Evolutionary conservation across 2,329 filamentous ascomycete species (phyloP).

Genomic region (Anthostomella pinea): DNA sequence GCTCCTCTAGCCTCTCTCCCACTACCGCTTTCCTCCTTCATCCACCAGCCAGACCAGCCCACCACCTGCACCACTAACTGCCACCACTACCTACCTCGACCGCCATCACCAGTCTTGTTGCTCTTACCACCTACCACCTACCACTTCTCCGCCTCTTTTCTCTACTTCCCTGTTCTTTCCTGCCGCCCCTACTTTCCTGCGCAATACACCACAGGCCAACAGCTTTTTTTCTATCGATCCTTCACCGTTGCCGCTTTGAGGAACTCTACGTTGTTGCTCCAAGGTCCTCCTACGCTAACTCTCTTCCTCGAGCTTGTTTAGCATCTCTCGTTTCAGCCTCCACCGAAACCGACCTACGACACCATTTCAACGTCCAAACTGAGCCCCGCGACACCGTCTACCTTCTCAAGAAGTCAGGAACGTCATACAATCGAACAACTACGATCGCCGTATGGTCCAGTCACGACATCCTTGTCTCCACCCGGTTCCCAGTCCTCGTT

Average conservation of each 20-base stretch:
- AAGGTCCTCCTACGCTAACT: slow-evolving; percentile 18
- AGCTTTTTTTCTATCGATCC: not conserved
- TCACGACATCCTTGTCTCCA: no score
- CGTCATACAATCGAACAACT: no score
- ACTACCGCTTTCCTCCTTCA: slow-evolving; percentile 1
- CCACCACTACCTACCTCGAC: no score
- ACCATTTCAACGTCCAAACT: not conserved
- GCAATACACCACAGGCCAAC: no score
- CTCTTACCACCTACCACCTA: slow-evolving; percentile 7
- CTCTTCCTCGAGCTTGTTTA: slow-evolving; percentile 14
- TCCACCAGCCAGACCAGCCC: not conserved
- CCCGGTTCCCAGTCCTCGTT: no score
- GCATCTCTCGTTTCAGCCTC: slow-evolving; percentile 14
- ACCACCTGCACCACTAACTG: not conserved
- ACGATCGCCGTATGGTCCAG: no score
- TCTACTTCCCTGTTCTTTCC: slow-evolving; percentile 1
- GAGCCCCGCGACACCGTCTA: not conserved
- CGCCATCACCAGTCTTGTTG: no score
- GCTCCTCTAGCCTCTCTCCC: not conserved
- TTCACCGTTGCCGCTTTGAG: not conserved
- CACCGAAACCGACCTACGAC: slow-evolving; percentile 5
- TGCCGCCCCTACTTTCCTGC: slow-evolving; percentile 1
- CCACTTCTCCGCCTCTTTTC: slow-evolving; percentile 10
- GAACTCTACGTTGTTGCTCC: not conserved
- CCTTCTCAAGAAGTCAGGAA: no score